Percentiles rank a stretch among this genome's conserved stretches.
These are phyloP conservation scores for Chionographis japonica DNA, from an alignment of 106 monocot genomes.

Conservation along the genomic window DNA sequence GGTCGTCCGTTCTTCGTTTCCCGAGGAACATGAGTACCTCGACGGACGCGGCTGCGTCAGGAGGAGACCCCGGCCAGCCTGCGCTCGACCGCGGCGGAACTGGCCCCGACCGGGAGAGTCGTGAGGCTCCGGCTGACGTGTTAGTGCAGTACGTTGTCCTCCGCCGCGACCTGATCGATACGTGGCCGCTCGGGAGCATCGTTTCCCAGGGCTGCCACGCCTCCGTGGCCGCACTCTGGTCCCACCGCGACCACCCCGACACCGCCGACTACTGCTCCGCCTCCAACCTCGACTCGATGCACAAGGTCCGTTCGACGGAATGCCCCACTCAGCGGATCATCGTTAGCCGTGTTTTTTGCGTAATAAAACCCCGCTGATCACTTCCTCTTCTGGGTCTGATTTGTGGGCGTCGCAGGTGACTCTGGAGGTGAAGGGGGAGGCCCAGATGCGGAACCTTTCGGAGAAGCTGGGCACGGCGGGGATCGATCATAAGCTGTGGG, in stretches of 20 bases:
- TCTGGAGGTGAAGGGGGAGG: slow-evolving; percentile 90
- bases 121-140: slow-evolving; percentile 18
- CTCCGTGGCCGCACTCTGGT: slow-evolving; percentile 83
- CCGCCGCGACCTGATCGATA: slow-evolving; percentile 83
- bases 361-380: too few species aligned
- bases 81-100: background rate
- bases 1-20: too few species aligned
- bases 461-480: slow-evolving; percentile 67
- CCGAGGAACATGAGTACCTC: background rate
- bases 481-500: slow-evolving; percentile 84
- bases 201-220: slow-evolving; percentile 94
- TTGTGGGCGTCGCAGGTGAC: slow-evolving; percentile 44
- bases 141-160: slow-evolving; percentile 96
- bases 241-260: slow-evolving; percentile 52
- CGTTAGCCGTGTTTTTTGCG: background rate
- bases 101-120: background rate
- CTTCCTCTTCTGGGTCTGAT: background rate
- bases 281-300: slow-evolving; percentile 67
- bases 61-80: slow-evolving; percentile 1
- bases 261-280: slow-evolving; percentile 58
- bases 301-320: slow-evolving; percentile 80
- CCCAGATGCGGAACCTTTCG: slow-evolving; percentile 64
- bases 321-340: slow-evolving; percentile 14
- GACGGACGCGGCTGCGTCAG: background rate
- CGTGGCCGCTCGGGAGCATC: slow-evolving; percentile 89